Percentiles rank a stretch among this genome's conserved stretches.
Conservation (phyloP, 1,139 yeast species). For the Magnusiomyces clavatus region DNA sequence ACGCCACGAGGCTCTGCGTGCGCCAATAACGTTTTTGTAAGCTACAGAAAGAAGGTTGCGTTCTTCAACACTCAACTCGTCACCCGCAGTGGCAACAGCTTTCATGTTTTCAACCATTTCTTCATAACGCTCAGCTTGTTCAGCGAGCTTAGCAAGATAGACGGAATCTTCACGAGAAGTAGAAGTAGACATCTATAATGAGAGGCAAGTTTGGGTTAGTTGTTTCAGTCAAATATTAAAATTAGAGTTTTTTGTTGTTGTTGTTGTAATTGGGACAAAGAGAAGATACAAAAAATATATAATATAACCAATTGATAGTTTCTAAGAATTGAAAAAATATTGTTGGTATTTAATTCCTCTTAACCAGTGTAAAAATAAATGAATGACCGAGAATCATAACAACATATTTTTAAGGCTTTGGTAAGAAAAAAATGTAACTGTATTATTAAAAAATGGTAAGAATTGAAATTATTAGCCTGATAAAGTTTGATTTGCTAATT, state of each 20-base stretch:
- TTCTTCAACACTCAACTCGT: conserved; percentile 95
- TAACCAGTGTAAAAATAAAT: too few relatives aligned
- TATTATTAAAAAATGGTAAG: too few relatives aligned
- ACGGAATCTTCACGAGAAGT: conserved; percentile 92
- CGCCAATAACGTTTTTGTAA: conserved; percentile 96
- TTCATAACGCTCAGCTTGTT: conserved; percentile 99
- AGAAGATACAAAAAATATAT: not conserved
- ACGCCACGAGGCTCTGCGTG: conserved; percentile 99
- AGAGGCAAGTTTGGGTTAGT: conserved; percentile 1
- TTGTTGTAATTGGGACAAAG: too few relatives aligned
- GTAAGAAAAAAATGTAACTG: too few relatives aligned
- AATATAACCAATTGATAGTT: not conserved
- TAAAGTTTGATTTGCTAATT: too few relatives aligned
- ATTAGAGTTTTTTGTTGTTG: not conserved
- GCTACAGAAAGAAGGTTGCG: conserved; percentile 96
- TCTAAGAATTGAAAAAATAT: too few relatives aligned
- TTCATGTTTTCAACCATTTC: conserved; percentile 99
- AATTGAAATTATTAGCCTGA: too few relatives aligned
- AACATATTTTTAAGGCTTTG: too few relatives aligned
- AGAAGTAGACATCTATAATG: conserved; percentile 31
- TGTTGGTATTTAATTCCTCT: not conserved
- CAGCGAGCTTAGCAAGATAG: conserved; percentile 95
- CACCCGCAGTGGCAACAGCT: conserved; percentile 92
- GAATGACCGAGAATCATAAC: too few relatives aligned
- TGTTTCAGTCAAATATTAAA: not conserved